Base-by-base conservation (phyloP, 306 rosid species). In the Quercus suber region DNA sequence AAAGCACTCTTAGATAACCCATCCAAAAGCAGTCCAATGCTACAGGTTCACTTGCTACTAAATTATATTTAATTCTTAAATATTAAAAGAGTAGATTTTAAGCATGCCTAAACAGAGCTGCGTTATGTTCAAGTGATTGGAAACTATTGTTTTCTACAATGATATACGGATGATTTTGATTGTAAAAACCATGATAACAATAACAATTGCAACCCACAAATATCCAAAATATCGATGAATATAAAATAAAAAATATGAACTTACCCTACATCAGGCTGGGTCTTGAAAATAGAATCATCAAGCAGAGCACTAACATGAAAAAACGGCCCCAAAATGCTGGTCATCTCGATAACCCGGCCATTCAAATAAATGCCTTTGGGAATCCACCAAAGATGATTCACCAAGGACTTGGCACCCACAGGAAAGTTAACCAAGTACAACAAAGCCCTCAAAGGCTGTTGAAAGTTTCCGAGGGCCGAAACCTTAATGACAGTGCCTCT, bases 341-440 rank as follows among this genome's bases (percentile, higher is more conserved):
- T 91, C 96, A 88, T 89, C 65, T 96, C 99, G n/a, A 93, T 93
- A n/a, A 93, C 99, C 52, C 99, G 98, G 25, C 99, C 99, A 77
- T 92, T 91, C 85, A 91, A 84, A 77, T 93, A 96, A 56, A 75
- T 83, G 1, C 91, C 97, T 67, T 88, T 90, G 1, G 99, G 98
- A 80, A 96, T 91, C 99, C 99, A 96, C 99, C 98, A 96, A 0
- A 84, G 86, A 35, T 93, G 98, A 63, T 65, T 90, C 73, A 96
- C 98, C 17, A 96, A 84, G 14, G 96, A 90, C 88, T 88, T 93
- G 1, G 98, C 98, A 72, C 97, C 98, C 55, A 71, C 57, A 2
- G 98, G 98, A 75, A 93, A 89, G 51, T 94, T 90, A 73, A 96
- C 94, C 86, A 96, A 79, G 81, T 70, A 96, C 73, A 86, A 51